phyloP scores from a whole-genome alignment of 805 yeast genomes.

The Torulaspora gathmanii region DNA sequence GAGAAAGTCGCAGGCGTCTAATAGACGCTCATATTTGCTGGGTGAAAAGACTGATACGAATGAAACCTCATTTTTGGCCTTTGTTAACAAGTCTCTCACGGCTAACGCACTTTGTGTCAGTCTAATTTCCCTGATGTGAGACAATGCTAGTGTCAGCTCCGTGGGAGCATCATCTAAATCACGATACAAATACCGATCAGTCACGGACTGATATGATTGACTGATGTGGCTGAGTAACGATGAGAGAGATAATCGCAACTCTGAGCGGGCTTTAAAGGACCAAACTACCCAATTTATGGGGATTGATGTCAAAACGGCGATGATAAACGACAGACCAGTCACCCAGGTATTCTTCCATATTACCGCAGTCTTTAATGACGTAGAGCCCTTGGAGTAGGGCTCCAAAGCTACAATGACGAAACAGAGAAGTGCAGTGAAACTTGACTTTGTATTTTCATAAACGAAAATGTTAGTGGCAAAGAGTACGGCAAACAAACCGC shows the following conservation, averaged over 20 bases:
- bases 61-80: constrained; percentile 38
- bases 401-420: constrained; percentile 41
- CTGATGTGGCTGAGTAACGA: constrained; percentile 41
- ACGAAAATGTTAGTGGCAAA: constrained; percentile 36
- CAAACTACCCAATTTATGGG: constrained; percentile 44
- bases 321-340: constrained; percentile 37
- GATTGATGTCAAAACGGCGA: constrained; percentile 39
- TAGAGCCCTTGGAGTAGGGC: constrained; percentile 21
- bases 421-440: constrained; percentile 39
- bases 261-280: constrained; percentile 45
- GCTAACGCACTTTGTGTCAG: constrained; percentile 43
- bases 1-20: constrained; percentile 39
- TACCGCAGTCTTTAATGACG: constrained; percentile 17
- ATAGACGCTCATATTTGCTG: constrained; percentile 32
- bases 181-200: constrained; percentile 46
- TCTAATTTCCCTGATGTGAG: constrained; percentile 46
- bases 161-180: constrained; percentile 47
- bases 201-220: constrained; percentile 44
- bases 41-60: constrained; percentile 37
- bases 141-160: constrained; percentile 40
- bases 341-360: constrained; percentile 42
- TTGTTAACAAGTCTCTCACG: constrained; percentile 36
- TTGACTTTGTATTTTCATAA: constrained; percentile 41
- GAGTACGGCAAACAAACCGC: constrained; percentile 36
- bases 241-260: constrained; percentile 39